A percentile compares a stretch with the other conserved stretches of the same genome.
phyloP scores from a whole-genome alignment of 2,329 filamentous ascomycete genomes.

The Fusarium chaquense region DNA sequence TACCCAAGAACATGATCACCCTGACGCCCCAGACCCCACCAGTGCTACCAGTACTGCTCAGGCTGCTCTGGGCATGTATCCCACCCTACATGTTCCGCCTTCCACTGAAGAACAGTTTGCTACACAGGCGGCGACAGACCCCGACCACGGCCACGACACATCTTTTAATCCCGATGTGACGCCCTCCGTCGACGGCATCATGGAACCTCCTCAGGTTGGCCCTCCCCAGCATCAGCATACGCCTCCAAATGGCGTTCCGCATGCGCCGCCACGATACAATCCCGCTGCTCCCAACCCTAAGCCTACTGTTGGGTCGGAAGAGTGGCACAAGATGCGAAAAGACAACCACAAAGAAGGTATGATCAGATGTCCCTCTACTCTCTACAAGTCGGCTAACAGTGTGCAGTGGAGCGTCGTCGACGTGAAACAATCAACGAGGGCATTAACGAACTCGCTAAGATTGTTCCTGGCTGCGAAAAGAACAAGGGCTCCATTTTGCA shows the following conservation, averaged over 20 bases:
- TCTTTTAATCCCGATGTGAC: slow-evolving; percentile 52
- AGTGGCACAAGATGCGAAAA: slow-evolving; percentile 97
- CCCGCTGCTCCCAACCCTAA: slow-evolving; percentile 67
- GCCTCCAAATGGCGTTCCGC: slow-evolving; percentile 57
- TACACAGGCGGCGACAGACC: slow-evolving; percentile 59
- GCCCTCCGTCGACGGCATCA: slow-evolving; percentile 48
- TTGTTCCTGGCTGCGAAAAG: slow-evolving; percentile 97
- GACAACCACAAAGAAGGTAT: slow-evolving; percentile 99
- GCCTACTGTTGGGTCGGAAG: slow-evolving; percentile 92
- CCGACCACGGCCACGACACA: slow-evolving; percentile 51
- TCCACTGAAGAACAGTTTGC: slow-evolving; percentile 71
- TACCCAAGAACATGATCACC: slow-evolving; percentile 59
- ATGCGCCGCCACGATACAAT: slow-evolving; percentile 52
- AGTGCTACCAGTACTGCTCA: slow-evolving; percentile 71
- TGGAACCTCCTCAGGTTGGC: slow-evolving; percentile 45
- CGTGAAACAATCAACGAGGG: slow-evolving; percentile 99
- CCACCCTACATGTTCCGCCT: slow-evolving; percentile 68
- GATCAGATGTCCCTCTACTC: slow-evolving; percentile 43
- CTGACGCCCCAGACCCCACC: slow-evolving; percentile 62
- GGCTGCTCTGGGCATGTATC: slow-evolving; percentile 70
- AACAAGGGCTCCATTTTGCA: slow-evolving; percentile 98
- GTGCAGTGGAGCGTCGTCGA: slow-evolving; percentile 88
- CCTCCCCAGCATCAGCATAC: slow-evolving; percentile 49
- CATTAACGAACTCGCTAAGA: slow-evolving; percentile 97
- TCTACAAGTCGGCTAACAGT: slow-evolving; percentile 41